Base-by-base conservation (phyloP, 352 stramenopile genomes). In the Globisporangium cystogenes region DNA sequence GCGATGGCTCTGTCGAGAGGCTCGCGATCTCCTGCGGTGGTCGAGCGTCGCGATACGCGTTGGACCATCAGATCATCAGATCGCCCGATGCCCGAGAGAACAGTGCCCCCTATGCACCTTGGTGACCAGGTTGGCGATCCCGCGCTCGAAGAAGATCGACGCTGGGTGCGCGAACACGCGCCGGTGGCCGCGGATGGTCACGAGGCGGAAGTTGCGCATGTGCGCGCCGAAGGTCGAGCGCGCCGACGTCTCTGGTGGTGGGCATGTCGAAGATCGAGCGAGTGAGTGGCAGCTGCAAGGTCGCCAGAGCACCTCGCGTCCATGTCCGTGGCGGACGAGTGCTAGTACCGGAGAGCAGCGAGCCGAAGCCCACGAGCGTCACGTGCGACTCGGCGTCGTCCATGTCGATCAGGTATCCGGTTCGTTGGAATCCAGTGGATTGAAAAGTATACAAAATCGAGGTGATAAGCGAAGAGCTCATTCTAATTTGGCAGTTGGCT, bases 131-230 rank as follows among this genome's bases (percentile, higher is more conserved):
- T 87, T 85, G 18, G 90, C 90, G 66, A 97, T 97, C 16, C 81
- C 76, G 2, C 86, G 73, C 60, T 97, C 64, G 62, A 98, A 97
- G 67, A 98, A 98, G 51, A 98, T 94, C 14, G 90, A 96, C 43
- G 90, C 88, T 1, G 90, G 86, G 57, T 97, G 90, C 33, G 75
- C 76, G 70, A 97, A 97, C 45, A 97, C 83, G 41, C 92, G 83
- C 27, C 88, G 86, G 64, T 89, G 96, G 70, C 90, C 67, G 14
- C 65, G 63, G 47, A 98, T 80, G 23, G 74, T 64, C 21, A 74
- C 92, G 15, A 97, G 63, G 27, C 89, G 86, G 66, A 98, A 97
- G 72, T 96, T 88, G 43, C 63, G 50, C 33, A 98, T 68, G 24
- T 76, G 62, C 3, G 88, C 82, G 36, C 79, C 76, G 29, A 98